Conservation (phyloP, 1,139 yeast genomes). For the Blastobotrys niveus region DNA sequence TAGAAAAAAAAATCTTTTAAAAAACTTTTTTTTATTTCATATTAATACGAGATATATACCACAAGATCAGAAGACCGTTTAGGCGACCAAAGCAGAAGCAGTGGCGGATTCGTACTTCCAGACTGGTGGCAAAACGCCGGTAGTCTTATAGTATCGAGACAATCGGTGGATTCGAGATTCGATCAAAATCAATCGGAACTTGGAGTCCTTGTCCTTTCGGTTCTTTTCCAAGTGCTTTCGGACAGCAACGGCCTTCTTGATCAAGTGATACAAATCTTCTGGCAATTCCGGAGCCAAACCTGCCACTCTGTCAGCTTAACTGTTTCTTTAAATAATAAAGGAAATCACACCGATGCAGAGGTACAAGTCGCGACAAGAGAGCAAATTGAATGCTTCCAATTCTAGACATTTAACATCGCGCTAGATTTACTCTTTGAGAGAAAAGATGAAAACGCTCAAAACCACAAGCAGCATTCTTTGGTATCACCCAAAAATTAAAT, state of each 20-base stretch:
- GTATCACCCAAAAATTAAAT: too few relatives aligned
- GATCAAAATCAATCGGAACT: constrained; percentile 99
- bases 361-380: constrained; percentile 24
- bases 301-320: constrained; percentile 38
- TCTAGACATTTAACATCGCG: too few relatives aligned
- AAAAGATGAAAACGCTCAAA: too few relatives aligned
- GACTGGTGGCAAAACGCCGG: constrained; percentile 98
- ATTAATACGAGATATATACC: constrained; percentile 2
- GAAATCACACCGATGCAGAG: constrained; percentile 35
- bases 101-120: constrained; percentile 99
- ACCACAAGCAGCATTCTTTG: too few relatives aligned
- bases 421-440: too few relatives aligned
- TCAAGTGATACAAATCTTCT: constrained; percentile 98
- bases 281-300: constrained; percentile 98
- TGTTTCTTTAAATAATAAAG: constrained; percentile 11
- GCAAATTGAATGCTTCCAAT: background rate
- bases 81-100: constrained; percentile 99
- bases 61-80: constrained; percentile 29
- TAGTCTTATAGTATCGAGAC: constrained; percentile 99
- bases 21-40: background rate
- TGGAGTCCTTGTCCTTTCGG: constrained; percentile 99
- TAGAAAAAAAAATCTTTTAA: background rate
- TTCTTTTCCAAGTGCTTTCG: constrained; percentile 99
- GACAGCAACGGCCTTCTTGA: constrained; percentile 99
- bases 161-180: constrained; percentile 99